Base-by-base conservation (phyloP, 441 rosid genomes). In the Capsella rubella region DNA sequence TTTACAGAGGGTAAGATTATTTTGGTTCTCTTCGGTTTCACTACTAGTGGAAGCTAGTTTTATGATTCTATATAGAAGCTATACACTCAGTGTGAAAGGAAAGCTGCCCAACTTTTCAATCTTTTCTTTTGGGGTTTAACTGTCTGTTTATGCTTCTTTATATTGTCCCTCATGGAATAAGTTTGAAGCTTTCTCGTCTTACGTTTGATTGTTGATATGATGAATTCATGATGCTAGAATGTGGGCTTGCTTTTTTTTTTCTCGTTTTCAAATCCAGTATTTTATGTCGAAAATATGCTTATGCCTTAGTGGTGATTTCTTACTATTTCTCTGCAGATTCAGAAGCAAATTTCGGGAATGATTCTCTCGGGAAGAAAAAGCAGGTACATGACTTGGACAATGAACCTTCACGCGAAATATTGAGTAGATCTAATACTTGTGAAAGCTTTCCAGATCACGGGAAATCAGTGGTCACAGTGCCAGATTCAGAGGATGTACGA, bases 391-490 rank as follows among this genome's bases (percentile, higher is more conserved):
- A 78, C 55, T 77, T 73, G 39, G 82, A 72, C 51, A 65, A 75
- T 45, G 86, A 74, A 52, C 73, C 61, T 51, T 83, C 80, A 35
- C 67, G 82, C 56, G 46, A 78, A 78, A 72, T 73, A 40, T 61
- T 76, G 67, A 76, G 80, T 71, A 67, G 67, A 73, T 64, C 69
- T 49, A 71, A 74, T 51, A 49, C 64, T 72, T 72, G 75, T 87
- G 79, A 84, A 82, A 83, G 75, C 34, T 85, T 83, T 72, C 86
- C 74, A 46, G 78, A 25, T 47, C 49, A 64, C 49, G 83, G 68
- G 43, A 82, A 71, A 59, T 28, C 72, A 27, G 14, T 45, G 64
- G 60, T 37, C 76, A 51, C 64, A 25, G 55, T 80, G 64, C 81
- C 73, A 40, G 75, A 71, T 61, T 50, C 74, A 47, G 84, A 69